Evolutionary conservation across 1,284 basidiomycete genomes (phyloP).

Genomic region (Cutaneotrichosporon sp.): DNA sequence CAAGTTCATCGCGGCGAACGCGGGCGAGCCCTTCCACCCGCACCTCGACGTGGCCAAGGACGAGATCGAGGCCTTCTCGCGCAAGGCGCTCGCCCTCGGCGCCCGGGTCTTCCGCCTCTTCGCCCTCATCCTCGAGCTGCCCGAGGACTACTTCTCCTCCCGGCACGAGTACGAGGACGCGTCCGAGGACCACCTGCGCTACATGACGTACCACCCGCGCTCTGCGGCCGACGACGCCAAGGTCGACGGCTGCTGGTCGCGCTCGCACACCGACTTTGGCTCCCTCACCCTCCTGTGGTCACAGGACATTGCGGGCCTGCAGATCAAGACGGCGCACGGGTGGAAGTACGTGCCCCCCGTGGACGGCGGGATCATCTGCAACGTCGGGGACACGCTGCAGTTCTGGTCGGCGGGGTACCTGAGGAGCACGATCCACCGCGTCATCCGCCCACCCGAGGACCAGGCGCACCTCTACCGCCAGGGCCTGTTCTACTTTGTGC

Average conservation of each 20-base stretch:
- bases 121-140: constrained; percentile 42
- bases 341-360: constrained; percentile 38
- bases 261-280: constrained; percentile 40
- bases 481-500: constrained; percentile 39
- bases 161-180: constrained; percentile 35
- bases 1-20: constrained; percentile 34
- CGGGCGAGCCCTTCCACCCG: constrained; percentile 32
- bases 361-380: constrained; percentile 36
- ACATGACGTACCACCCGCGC: constrained; percentile 43
- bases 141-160: constrained; percentile 44
- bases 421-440: constrained; percentile 38
- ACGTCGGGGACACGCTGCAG: constrained; percentile 40
- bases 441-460: constrained; percentile 36
- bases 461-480: constrained; percentile 36
- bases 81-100: constrained; percentile 20
- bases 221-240: constrained; percentile 34
- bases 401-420: constrained; percentile 43
- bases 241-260: constrained; percentile 36
- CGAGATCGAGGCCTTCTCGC: constrained; percentile 18
- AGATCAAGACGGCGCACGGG: constrained; percentile 37
- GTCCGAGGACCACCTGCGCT: constrained; percentile 39
- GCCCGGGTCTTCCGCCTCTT: constrained; percentile 37
- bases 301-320: constrained; percentile 39
- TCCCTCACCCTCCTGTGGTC: constrained; percentile 38
- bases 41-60: constrained; percentile 21